Evolutionary conservation across 2,329 filamentous ascomycete genomes (phyloP).

Genomic region (Diaporthe eres): DNA sequence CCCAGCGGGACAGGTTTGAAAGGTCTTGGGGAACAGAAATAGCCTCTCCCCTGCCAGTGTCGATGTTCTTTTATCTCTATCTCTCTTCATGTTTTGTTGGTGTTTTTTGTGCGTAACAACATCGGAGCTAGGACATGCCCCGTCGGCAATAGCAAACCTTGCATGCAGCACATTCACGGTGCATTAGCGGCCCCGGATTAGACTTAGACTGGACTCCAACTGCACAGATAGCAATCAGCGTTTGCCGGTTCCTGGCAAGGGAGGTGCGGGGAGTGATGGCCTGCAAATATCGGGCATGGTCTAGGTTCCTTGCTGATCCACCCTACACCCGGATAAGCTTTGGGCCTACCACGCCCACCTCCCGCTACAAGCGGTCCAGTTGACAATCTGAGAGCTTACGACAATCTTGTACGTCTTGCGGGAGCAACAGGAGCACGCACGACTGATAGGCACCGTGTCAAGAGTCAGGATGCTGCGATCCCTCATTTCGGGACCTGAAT

Average conservation of each 20-base stretch:
- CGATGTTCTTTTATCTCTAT: not conserved
- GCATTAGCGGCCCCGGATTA: constrained; percentile 7
- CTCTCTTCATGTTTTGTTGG: not conserved
- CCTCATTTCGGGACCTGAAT: constrained; percentile 19
- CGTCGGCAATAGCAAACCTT: not conserved
- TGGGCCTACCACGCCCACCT: not conserved
- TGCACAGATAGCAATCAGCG: not conserved
- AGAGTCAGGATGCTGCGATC: not conserved
- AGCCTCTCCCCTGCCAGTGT: not conserved
- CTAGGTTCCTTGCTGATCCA: not conserved
- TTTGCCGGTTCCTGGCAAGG: constrained; percentile 21
- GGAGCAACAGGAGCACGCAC: not conserved
- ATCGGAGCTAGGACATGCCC: not conserved
- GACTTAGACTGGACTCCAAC: not conserved
- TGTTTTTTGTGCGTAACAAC: not conserved
- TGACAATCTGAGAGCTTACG: not conserved
- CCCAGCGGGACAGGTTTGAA: not conserved
- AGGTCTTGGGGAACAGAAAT: not conserved
- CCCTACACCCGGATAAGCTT: constrained; percentile 16
- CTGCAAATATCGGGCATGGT: not conserved
- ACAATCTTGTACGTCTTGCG: not conserved
- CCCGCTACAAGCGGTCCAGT: not conserved
- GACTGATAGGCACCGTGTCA: constrained; percentile 11
- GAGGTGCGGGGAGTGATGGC: not conserved
- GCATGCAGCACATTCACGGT: not conserved